Evolutionary conservation across 495 filamentous ascomycete genomes (phyloP), one percentile per base, ranked within the genome.

Genomic region (Podospora australis): DNA sequence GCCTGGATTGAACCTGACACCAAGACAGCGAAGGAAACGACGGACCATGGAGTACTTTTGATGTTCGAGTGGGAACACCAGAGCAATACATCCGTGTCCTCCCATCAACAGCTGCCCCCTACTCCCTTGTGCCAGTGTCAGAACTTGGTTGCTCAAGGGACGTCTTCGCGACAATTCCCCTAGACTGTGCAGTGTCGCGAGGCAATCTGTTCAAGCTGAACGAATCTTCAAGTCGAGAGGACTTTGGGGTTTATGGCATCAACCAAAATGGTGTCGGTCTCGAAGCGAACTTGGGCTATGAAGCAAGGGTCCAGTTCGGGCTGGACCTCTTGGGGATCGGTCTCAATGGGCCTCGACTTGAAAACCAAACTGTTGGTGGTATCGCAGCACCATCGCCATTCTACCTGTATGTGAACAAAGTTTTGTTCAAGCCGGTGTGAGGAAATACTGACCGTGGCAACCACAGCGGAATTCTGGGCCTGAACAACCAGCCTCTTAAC

Each of bases 21-120:
- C 22, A 14, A 10, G 17, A 50, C 50, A 79, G 74, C 66, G 73
- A 77, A 28, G 77, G 77, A 11, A 68, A 69, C 53, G 77, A 80
- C 58, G 77, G 78, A 14, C 57, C 60, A 9, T 80, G 77, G 78
- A 73, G 69, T 25, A 70, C 74, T 4, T 78, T 79, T 50, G 61
- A 59, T 32, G 43, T 80, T 19, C 57, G 62, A 14, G 62, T 79
- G 8, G 78, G 78, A 38, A 68, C 63, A 6, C 77, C 78, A 6
- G 52, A 65, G 23, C 75, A 79, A 48, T 60, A 53, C 49, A 55
- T 73, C 24, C 64, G 68, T 22, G 66, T 74, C 4, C 62, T 78
- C 3, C 52, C 70, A 3, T 76, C 77, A 23, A 77, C 71, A 25
- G 64, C 68, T 5, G 63, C 60, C 35, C 62, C 70, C 32, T 58